A percentile compares a stretch with the other conserved stretches of the same genome.
These are phyloP conservation scores for Fomes fomentarius DNA, from an alignment of 1,284 basidiomycete genomes.

Conservation along the genomic window DNA sequence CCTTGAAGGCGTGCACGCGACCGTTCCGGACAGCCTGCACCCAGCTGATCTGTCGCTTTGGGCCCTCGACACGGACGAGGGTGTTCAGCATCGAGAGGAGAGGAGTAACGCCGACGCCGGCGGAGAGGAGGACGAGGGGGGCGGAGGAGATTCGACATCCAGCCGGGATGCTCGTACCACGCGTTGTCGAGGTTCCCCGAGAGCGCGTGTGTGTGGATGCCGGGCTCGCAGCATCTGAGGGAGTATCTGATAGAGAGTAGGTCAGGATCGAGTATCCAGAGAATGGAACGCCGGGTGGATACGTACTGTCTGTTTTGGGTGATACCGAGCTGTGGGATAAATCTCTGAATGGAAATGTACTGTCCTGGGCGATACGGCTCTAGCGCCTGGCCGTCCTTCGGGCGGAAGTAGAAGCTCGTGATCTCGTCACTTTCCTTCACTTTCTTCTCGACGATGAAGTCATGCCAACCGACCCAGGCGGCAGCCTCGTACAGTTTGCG, in stretches of 20 bases:
- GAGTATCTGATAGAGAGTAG: constrained; percentile 19
- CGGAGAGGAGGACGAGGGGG: constrained; percentile 31
- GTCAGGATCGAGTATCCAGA: neutral
- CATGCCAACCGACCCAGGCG: constrained; percentile 29
- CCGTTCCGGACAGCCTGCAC: constrained; percentile 28
- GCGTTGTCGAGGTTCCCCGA: constrained; percentile 13
- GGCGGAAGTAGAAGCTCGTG: constrained; percentile 30
- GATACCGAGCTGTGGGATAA: constrained; percentile 24
- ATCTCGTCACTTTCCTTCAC: constrained; percentile 30
- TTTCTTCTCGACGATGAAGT: constrained; percentile 28
- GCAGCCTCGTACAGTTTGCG: constrained; percentile 27
- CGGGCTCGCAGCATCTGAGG: constrained; percentile 26
- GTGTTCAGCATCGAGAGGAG: constrained; percentile 32
- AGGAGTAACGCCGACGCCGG: constrained; percentile 32
- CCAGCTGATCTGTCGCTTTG: constrained; percentile 29
- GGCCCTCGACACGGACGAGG: constrained; percentile 15
- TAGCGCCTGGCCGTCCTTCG: constrained; percentile 27
- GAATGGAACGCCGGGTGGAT: neutral
- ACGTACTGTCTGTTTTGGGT: constrained; percentile 26
- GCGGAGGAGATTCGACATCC: constrained; percentile 28
- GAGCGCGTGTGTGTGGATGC: constrained; percentile 3
- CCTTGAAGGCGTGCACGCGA: constrained; percentile 24
- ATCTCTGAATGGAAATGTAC: constrained; percentile 30
- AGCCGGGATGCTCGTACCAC: constrained; percentile 24
- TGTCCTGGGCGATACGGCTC: constrained; percentile 28